These are phyloP conservation scores for Staphylotrichum tortipilum DNA, from an alignment of 495 filamentous ascomycete species.

Conservation along the genomic window DNA sequence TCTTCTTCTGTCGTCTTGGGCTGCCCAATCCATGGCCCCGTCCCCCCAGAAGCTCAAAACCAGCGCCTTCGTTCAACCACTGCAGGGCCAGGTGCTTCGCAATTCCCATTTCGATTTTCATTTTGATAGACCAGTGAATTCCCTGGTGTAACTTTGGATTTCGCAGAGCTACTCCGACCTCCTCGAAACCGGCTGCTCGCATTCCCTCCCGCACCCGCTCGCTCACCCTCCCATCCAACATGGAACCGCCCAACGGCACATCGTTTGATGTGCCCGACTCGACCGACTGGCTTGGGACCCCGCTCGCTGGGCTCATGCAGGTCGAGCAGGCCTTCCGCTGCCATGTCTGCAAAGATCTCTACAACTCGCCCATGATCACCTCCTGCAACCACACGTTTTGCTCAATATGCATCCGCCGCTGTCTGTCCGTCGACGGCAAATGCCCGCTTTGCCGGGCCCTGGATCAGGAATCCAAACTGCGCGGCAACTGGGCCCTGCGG, in stretches of 20 bases:
- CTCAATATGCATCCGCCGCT: conserved; percentile 84
- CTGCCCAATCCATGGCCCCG: not conserved
- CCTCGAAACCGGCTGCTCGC: too few species aligned
- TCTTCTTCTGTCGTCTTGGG: not conserved
- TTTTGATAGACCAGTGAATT: too few species aligned
- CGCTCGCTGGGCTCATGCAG: conserved; percentile 58
- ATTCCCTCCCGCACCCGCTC: too few species aligned
- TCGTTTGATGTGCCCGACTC: conserved; percentile 67
- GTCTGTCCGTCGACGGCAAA: conserved; percentile 67
- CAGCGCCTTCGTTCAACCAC: too few species aligned
- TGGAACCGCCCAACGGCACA: conserved; percentile 23
- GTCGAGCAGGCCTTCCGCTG: conserved; percentile 86
- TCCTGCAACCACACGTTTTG: conserved; percentile 95
- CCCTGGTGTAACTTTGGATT: too few species aligned
- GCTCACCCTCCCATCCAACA: conserved; percentile 1
- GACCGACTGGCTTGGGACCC: conserved; percentile 86
- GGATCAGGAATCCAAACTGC: conserved; percentile 74
- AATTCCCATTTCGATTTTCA: not conserved
- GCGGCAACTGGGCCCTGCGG: conserved; percentile 73
- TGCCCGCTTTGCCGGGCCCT: conserved; percentile 73
- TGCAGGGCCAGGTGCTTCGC: too few species aligned
- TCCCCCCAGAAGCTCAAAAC: too few species aligned
- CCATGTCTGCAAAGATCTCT: conserved; percentile 97
- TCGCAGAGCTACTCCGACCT: too few species aligned
- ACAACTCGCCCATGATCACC: conserved; percentile 84